A percentile compares a stretch with the other conserved stretches of the same genome.
Conservation (phyloP, 768 basidiomycete species). For the Coprinopsis cinerea region DNA sequence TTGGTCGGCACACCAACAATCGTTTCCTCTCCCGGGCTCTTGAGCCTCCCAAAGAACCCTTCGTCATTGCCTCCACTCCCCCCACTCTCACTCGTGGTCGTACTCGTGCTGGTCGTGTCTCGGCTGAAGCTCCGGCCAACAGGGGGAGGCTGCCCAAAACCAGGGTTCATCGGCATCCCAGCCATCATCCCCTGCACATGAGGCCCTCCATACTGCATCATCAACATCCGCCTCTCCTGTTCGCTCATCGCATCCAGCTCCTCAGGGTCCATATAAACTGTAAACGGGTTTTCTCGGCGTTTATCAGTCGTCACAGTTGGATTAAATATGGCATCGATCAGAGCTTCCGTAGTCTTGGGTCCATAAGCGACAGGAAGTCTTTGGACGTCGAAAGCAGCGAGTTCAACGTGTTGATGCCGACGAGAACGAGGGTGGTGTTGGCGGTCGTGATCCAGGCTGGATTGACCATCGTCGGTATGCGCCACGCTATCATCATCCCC, state of each 20-base stretch:
- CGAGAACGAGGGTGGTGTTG: not conserved
- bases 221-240: not conserved
- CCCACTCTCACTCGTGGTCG: slow-evolving; percentile 11
- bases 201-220: not conserved
- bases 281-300: slow-evolving; percentile 36
- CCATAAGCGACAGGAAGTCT: slow-evolving; percentile 50
- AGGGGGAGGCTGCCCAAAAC: not conserved
- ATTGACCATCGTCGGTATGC: not conserved
- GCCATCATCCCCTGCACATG: not conserved
- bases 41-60: not conserved
- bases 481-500: not conserved
- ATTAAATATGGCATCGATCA: slow-evolving; percentile 80
- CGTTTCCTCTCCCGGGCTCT: slow-evolving; percentile 10
- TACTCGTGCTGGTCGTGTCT: slow-evolving; percentile 2
- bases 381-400: slow-evolving; percentile 30
- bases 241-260: slow-evolving; percentile 2
- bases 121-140: slow-evolving; percentile 1
- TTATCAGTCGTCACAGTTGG: slow-evolving; percentile 46
- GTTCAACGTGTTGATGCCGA: not conserved
- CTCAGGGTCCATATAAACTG: slow-evolving; percentile 23
- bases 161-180: not conserved
- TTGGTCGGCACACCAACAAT: slow-evolving; percentile 8
- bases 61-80: not conserved
- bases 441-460: not conserved
- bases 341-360: slow-evolving; percentile 58